A percentile compares a stretch with the other conserved stretches of the same genome.
Conservation (phyloP, 2,329 filamentous ascomycete genomes). For the Fusarium sp. region DNA sequence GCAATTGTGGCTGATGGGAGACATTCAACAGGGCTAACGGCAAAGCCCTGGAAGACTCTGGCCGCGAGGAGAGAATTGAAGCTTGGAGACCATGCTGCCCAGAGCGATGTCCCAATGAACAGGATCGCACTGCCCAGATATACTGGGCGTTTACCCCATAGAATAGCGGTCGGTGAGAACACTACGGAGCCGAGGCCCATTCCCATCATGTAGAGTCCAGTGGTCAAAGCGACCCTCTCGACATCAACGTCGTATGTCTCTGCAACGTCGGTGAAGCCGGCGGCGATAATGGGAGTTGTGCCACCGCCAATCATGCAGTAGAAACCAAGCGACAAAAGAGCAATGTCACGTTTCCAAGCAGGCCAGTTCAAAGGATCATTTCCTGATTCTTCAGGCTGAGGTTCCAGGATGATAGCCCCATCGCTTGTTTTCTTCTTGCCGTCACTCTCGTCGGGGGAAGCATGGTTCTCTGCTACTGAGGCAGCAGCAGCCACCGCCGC, state of each 20-base stretch:
- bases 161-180: constrained; percentile 87
- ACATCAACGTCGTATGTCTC: constrained; percentile 69
- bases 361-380: constrained; percentile 97
- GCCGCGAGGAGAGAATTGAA: constrained; percentile 83
- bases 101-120: constrained; percentile 80
- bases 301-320: constrained; percentile 95
- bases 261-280: constrained; percentile 86
- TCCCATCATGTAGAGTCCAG: constrained; percentile 93
- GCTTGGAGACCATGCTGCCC: constrained; percentile 85
- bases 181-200: constrained; percentile 85
- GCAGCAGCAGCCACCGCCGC: background rate
- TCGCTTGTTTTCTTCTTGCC: constrained; percentile 80
- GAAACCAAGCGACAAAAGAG: constrained; percentile 83
- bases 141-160: constrained; percentile 89
- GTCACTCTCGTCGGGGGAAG: constrained; percentile 37
- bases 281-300: constrained; percentile 88
- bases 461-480: constrained; percentile 2
- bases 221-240: constrained; percentile 82
- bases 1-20: constrained; percentile 92
- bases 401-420: constrained; percentile 85
- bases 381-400: constrained; percentile 87
- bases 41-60: constrained; percentile 85
- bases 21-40: constrained; percentile 90
- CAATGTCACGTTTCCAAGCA: constrained; percentile 78
- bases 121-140: constrained; percentile 80